Percentiles rank a stretch among this genome's conserved stretches.
These are phyloP conservation scores for Trametes sp. DNA, from an alignment of 1,284 basidiomycete genomes.

Conservation along the genomic window DNA sequence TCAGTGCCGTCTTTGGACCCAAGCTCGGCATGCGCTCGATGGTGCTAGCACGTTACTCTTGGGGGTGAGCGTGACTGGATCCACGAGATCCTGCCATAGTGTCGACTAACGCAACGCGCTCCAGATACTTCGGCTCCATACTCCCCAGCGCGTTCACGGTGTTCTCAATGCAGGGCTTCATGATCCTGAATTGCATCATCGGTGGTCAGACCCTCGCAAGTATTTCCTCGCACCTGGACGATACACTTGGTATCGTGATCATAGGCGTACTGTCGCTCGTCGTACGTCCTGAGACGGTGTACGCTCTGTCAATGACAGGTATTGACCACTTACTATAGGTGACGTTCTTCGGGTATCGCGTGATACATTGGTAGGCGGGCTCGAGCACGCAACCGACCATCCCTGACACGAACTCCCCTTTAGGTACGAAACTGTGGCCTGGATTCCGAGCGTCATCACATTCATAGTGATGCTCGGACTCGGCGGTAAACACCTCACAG, in stretches of 20 bases:
- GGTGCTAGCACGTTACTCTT: slow-evolving; percentile 67
- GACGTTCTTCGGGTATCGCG: slow-evolving; percentile 68
- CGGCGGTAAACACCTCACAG: slow-evolving; percentile 56
- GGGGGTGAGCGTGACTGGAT: slow-evolving; percentile 46
- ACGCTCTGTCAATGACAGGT: no score
- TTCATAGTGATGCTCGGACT: slow-evolving; percentile 73
- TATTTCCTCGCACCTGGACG: slow-evolving; percentile 59
- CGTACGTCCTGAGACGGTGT: slow-evolving; percentile 33
- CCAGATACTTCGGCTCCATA: slow-evolving; percentile 66
- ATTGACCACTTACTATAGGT: slow-evolving; percentile 45
- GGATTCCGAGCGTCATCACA: slow-evolving; percentile 72
- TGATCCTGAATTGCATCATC: slow-evolving; percentile 78
- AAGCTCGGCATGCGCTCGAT: slow-evolving; percentile 70
- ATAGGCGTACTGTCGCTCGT: slow-evolving; percentile 74
- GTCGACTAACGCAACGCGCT: not conserved
- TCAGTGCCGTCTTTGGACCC: slow-evolving; percentile 66
- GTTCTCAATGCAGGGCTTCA: slow-evolving; percentile 70
- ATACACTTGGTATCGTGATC: slow-evolving; percentile 79
- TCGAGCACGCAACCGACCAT: not conserved
- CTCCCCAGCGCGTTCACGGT: slow-evolving; percentile 74
- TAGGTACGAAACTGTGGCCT: slow-evolving; percentile 66
- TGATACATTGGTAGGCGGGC: slow-evolving; percentile 59
- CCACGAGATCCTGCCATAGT: not conserved
- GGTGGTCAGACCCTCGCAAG: slow-evolving; percentile 78
- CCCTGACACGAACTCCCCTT: not conserved